Conservation (phyloP, 2,329 filamentous ascomycete genomes). For the Fusarium tanahbumbuense region DNA sequence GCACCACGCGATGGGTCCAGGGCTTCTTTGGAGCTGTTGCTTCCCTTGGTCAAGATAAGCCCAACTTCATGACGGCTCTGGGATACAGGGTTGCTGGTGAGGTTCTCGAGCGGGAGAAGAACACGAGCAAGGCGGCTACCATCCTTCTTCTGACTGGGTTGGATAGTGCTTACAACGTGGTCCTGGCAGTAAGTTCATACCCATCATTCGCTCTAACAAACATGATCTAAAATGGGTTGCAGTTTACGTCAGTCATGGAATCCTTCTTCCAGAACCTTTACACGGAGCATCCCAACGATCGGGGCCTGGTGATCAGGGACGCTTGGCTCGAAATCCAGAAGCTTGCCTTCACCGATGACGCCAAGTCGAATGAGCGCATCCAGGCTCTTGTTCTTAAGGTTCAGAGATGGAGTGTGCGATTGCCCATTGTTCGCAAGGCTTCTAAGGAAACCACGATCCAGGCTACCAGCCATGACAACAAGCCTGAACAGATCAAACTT, state of each 20-base stretch:
- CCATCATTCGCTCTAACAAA: too few species aligned
- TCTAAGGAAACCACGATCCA: background rate
- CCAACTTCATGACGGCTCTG: background rate
- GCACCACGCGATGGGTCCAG: background rate
- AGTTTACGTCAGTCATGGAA: slow-evolving; percentile 13
- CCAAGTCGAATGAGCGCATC: background rate
- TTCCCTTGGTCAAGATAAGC: background rate
- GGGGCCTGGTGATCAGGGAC: too few species aligned
- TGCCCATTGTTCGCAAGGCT: slow-evolving; percentile 8
- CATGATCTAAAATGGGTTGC: too few species aligned
- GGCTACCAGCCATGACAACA: background rate
- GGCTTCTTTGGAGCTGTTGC: background rate
- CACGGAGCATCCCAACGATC: background rate
- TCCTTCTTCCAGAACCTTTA: background rate
- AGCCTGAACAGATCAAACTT: background rate
- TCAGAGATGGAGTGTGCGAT: background rate
- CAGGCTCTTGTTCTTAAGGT: slow-evolving; percentile 1
- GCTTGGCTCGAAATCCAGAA: slow-evolving; percentile 1
- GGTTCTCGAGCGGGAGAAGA: background rate
- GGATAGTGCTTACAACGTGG: slow-evolving; percentile 8
- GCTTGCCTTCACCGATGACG: background rate
- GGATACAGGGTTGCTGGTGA: background rate
- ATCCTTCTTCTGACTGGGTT: slow-evolving; percentile 6
- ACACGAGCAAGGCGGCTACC: background rate
- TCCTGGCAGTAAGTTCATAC: slow-evolving; percentile 3